phyloP scores from a whole-genome alignment of 495 filamentous ascomycete species.

The Viridothelium virens region DNA sequence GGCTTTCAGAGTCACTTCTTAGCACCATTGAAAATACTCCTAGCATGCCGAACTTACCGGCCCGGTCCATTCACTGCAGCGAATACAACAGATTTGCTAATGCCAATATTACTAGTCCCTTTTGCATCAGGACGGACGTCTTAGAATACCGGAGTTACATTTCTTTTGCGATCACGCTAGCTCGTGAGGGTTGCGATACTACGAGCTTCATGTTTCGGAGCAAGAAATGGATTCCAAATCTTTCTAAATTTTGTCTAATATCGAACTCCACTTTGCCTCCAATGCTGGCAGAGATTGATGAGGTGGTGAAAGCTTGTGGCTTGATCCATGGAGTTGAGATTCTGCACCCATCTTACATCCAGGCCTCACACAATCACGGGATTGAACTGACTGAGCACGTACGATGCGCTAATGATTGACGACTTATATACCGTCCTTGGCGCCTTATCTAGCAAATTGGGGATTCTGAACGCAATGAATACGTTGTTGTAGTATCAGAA shows the following conservation, averaged over 20 bases:
- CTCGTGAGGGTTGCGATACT: neutral
- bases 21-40: neutral
- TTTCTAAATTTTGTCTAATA: neutral
- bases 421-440: too few relatives aligned
- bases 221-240: neutral
- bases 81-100: neutral
- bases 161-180: slow-evolving; percentile 6
- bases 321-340: neutral
- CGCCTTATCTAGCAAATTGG: too few relatives aligned
- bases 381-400: too few relatives aligned
- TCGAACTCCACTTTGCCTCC: neutral
- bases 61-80: neutral
- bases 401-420: too few relatives aligned
- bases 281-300: neutral
- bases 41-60: neutral
- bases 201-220: neutral
- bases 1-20: neutral
- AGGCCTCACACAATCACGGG: too few relatives aligned
- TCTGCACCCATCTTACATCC: neutral
- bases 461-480: too few relatives aligned
- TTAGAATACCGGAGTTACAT: neutral
- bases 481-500: too few relatives aligned
- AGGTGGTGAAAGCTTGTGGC: too few relatives aligned
- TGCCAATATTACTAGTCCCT: neutral
- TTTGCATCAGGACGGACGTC: neutral